Evolutionary conservation across 768 basidiomycete genomes (phyloP), one percentile per base, ranked within the genome.

Genomic region (Suillus clintonianus): DNA sequence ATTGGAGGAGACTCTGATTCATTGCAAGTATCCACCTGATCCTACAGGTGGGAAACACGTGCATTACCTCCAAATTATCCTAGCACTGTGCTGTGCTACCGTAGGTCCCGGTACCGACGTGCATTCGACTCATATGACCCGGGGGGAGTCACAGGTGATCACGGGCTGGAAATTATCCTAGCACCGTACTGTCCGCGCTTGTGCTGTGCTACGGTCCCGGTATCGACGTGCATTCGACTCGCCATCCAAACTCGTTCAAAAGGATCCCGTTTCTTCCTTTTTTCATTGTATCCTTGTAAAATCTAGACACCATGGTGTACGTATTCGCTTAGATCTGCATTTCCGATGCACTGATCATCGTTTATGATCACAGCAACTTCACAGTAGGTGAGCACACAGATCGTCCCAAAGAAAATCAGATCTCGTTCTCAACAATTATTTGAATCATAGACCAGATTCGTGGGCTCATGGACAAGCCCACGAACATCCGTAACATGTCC

Each of bases 401-500:
- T 34, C 17, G 27, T 27, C 27, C 27, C 10, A 39, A 41, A 57
- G 36, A 41, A 57, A 41, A 19, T 7, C 2, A 19, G 14, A 30
- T 6, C 8, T 36, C 32, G 32, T n/a, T 42, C 22, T 6, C 30
- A 42, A 55, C 37, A 10, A 55, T 11, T 22, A 64, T 70, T 57
- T 50, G 62, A 67, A 64, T 50, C 39, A 68, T 63, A 94, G 92
- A 93, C 77, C 92, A 95, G 83, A 88, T 95, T 73, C 90, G 94
- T 76, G 81, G 63, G 68, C 89, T 95, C 67, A 95, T 95, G 94
- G 91, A 95, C 86, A 80, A 78, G 77, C 87, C 93, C 70, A 94
- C 92, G 62, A 95, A 95, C 79, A 95, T 95, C 76, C 91, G 93
- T 81, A 94, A 94, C 84, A 94, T 94, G 92, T 91, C 89, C 86